Evolutionary conservation across 2,329 filamentous ascomycete genomes (phyloP), one percentile per base, ranked within the genome.

Genomic region (Sclerotinia minor): DNA sequence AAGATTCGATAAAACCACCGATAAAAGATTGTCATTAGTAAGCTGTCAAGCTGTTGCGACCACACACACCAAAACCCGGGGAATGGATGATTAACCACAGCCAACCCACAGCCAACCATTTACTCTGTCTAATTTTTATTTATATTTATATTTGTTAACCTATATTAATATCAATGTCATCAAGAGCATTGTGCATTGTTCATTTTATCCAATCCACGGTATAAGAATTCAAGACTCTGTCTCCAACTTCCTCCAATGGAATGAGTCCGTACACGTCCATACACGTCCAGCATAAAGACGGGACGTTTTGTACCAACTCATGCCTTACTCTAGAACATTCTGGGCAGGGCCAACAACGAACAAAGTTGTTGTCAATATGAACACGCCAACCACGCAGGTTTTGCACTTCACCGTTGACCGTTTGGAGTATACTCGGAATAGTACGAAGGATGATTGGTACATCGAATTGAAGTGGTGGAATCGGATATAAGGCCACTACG

Each of bases 321-420:
- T 58, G 17, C 38, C 55, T 59, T 59, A 32, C 32, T 61, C 45
- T 61, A 61, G 59, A 61, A 61, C 58, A 50, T 61, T 61, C 45
- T 60, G 29, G 29, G 58, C 45, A 19, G n/a, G 29, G 58, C 45
- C 58, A 61, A 50, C 44, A 61, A 49, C 58, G 17, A 26, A 38
- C 21, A n/a, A 26, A n/a, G 59, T 50, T 61, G 59, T 61, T 61
- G 59, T 61, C 59, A 61, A 61, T 11, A 21, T 38, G 45, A 38
- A 61, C 59, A 61, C 59, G 59, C 45, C n/a, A 50, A 49, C 45
- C 45, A 24, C 47, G 21, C 45, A 50, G 11, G 21, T 26, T 26
- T 38, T 21, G 29, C 45, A 61, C 8, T 61, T 61, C 29, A 49
- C 59, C 29, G 45, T 50, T 8, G 59, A 38, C 32, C 29, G 32